Base-by-base conservation (phyloP, 257 asterid species). In the Solanum gracilifrons region DNA sequence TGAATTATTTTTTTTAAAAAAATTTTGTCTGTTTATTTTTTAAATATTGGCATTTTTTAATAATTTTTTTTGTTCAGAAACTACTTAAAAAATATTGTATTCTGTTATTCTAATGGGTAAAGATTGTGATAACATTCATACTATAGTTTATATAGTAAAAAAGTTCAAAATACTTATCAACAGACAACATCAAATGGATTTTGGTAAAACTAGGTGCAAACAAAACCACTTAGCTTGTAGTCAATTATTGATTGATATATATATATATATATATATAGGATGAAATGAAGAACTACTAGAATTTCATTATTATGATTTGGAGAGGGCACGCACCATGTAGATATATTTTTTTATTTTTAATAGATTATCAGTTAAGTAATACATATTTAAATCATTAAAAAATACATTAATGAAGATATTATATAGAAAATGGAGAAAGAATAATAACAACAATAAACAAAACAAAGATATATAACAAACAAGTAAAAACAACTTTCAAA, bases 321-420 rank as follows among this genome's bases (percentile, higher is more conserved):
- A 20, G 25, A 58, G 25, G 11, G 11, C 18, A 11, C 15, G 0
- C 13, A 13, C 2, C 2, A 15, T 48, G 58, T 48, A 58, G 4
- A 58, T 58, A 58, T 1, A 20, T 58, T 18, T 18, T 55, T 58
- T 3, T 7, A 58, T 20, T 20, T 55, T 16, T 20, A 58, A 58
- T 20, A 20, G 12, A 58, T 20, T 20, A 58, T 58, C 4, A 0
- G 4, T 7, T 20, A 7, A 58, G 4, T 58, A 58, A 58, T 0
- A 0, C 25, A 20, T 20, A 58, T 20, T 58, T 23, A 58, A 58
- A 7, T 20, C 5, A 20, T 20, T 20, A 58, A 20, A 20, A 20
- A 58, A 20, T 55, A 55, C 64, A 20, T 21, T 58, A 58, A 58
- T 58, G 12, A 58, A 58, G 25, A 58, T 2, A 58, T 20, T 23